Conservation (phyloP, 2,329 filamentous ascomycete species). For the Fusarium avenaceum region DNA sequence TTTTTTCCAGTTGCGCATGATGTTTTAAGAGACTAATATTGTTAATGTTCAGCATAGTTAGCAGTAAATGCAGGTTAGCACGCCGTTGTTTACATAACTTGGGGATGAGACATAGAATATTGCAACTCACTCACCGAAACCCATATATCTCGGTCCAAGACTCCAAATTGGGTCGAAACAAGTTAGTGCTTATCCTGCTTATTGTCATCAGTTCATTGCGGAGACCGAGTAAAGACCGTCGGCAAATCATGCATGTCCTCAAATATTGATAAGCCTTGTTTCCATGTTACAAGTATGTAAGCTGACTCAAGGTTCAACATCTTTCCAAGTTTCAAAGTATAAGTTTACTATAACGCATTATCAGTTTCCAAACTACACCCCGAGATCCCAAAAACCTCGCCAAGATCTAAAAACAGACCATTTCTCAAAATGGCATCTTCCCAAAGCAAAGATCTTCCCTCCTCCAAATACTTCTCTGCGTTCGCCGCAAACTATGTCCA, state of each 20-base stretch:
- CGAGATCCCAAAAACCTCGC: not conserved
- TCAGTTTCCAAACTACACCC: not conserved
- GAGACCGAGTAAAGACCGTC: not conserved
- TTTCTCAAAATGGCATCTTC: slow-evolving; percentile 15
- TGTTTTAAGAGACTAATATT: too few species aligned
- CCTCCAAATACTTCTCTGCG: slow-evolving; percentile 45
- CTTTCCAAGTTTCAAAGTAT: not conserved
- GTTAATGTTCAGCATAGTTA: too few species aligned
- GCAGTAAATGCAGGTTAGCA: too few species aligned
- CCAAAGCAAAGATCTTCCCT: slow-evolving; percentile 31
- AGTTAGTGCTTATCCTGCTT: slow-evolving; percentile 11
- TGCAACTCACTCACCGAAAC: too few species aligned
- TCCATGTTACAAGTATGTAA: not conserved
- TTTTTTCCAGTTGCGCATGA: not conserved
- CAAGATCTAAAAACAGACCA: too few species aligned
- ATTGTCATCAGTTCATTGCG: not conserved
- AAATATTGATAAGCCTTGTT: not conserved
- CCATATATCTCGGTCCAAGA: too few species aligned
- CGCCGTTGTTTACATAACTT: too few species aligned
- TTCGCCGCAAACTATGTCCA: slow-evolving; percentile 47
- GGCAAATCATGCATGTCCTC: too few species aligned
- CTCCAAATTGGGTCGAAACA: not conserved
- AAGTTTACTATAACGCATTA: not conserved
- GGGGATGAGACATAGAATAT: too few species aligned
- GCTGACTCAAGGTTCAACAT: not conserved